A percentile compares a stretch with the other conserved stretches of the same genome.
These are phyloP conservation scores for Cryptococcus neoformans DNA, from an alignment of 1,284 basidiomycete species.

Conservation along the genomic window DNA sequence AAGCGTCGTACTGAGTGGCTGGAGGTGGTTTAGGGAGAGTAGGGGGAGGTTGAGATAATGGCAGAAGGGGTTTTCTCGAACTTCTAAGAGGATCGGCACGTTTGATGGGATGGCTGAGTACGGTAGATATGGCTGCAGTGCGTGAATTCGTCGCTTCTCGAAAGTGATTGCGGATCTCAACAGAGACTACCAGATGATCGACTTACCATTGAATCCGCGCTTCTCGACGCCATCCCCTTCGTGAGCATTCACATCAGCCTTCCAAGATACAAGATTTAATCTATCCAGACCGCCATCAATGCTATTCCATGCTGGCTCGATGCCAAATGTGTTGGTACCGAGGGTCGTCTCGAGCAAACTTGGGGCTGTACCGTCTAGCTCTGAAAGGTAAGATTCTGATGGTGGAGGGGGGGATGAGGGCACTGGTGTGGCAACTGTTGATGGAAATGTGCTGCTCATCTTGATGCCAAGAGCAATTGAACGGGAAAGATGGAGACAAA, in stretches of 20 bases:
- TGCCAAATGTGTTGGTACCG: constrained; percentile 2
- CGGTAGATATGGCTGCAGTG: constrained; percentile 62
- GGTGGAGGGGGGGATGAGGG: constrained; percentile 40
- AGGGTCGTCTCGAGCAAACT: constrained; percentile 36
- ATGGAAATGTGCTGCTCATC: too few species aligned
- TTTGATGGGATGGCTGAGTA: constrained; percentile 81
- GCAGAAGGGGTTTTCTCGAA: constrained; percentile 67
- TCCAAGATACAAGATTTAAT: constrained; percentile 48
- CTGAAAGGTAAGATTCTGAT: constrained; percentile 45
- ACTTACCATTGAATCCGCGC: constrained; percentile 43
- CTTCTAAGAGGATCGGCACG: constrained; percentile 78
- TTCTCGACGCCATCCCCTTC: constrained; percentile 39
- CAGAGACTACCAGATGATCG: background rate
- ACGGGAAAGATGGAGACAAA: too few species aligned
- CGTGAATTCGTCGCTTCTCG: background rate
- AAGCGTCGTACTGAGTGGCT: constrained; percentile 68
- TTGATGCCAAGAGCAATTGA: too few species aligned
- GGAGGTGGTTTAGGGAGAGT: constrained; percentile 61
- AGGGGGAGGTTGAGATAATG: constrained; percentile 56
- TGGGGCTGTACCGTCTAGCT: constrained; percentile 43
- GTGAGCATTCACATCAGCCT: constrained; percentile 33
- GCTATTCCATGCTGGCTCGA: constrained; percentile 26
- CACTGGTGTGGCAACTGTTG: constrained; percentile 17
- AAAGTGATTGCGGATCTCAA: background rate
- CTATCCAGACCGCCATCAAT: constrained; percentile 25